These are phyloP conservation scores for Chalara sp. DNA, from an alignment of 2,329 filamentous ascomycete genomes.

Conservation along the genomic window DNA sequence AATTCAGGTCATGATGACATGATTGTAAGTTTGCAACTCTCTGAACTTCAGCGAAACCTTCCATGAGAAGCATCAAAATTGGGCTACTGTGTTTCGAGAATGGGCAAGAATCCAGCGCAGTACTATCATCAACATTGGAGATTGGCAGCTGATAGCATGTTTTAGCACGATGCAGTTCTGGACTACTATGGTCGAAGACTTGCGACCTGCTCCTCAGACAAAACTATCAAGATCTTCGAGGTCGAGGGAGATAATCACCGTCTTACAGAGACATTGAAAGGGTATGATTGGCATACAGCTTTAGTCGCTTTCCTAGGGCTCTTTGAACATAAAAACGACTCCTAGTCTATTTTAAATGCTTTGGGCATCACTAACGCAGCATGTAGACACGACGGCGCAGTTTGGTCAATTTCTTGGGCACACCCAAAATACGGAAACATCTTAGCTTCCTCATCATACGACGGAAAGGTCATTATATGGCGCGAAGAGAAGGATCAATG, in stretches of 20 bases:
- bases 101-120: no score
- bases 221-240: conserved; percentile 99
- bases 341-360: no score
- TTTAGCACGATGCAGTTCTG: conserved; percentile 89
- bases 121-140: no score
- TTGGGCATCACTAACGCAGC: conserved; percentile 9
- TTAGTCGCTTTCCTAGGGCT: no score
- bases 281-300: conserved; percentile 43
- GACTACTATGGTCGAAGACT: conserved; percentile 97
- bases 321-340: no score
- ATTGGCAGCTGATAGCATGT: no score
- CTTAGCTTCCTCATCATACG: conserved; percentile 89
- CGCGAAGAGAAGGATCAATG: conserved; percentile 71
- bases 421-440: conserved; percentile 99
- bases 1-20: conserved; percentile 96
- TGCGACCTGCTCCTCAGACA: conserved; percentile 95
- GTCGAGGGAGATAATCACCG: conserved; percentile 89
- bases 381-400: conserved; percentile 83
- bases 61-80: not conserved
- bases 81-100: no score
- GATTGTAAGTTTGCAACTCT: conserved; percentile 62
- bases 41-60: not conserved
- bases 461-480: conserved; percentile 98
- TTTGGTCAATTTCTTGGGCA: conserved; percentile 97
- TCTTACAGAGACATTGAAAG: conserved; percentile 87